Evolutionary conservation across 352 stramenopile genomes (phyloP), one percentile per base, ranked within the genome.

Genomic region (Globisporangium spinosum): DNA sequence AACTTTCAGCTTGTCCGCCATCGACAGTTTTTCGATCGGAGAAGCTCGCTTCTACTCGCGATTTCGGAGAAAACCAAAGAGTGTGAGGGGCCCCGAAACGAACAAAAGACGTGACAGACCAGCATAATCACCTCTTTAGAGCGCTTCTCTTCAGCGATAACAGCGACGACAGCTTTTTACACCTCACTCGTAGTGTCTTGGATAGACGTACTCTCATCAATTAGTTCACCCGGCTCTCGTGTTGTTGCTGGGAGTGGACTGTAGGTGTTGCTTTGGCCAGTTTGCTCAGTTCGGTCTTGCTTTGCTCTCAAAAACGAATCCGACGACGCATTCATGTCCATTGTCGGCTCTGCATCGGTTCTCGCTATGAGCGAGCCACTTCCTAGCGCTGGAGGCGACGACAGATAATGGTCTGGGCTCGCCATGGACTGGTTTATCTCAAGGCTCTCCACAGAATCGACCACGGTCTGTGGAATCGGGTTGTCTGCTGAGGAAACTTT

Each of bases 1-100:
- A 12, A 77, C 83, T 67, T 90, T 92, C 23, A 82, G 60, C 59
- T 80, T 74, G 54, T 92, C 80, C 0, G 76, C 65, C 67, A 79
- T 77, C 0, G 82, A 83, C 9, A 89, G 53, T 17, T 77, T 78
- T 51, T 85, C 72, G 9, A 77, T 77, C 12, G 69, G 66, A 3
- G 64, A 74, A 7, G 49, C 25, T 8, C 66, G 62, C 17, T 51
- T 32, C 17, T 64, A 62, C 23, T n/a, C 32, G 13, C 27, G 54
- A 22, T 43, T 29, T 3, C 58, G 45, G 38, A 45, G 38, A 4
- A 45, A 12, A 22, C 43, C 9, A 72, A 65, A 29, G 35, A 35
- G 22, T 29, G 58, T 2, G 4, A 45, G 38, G 32, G 38, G 2
- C 0, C 3, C 0, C 12, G 5, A 20, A 32, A 15, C 5, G 2